Evolutionary conservation across 805 yeast genomes (phyloP).

Genomic region (Candida ovalis): DNA sequence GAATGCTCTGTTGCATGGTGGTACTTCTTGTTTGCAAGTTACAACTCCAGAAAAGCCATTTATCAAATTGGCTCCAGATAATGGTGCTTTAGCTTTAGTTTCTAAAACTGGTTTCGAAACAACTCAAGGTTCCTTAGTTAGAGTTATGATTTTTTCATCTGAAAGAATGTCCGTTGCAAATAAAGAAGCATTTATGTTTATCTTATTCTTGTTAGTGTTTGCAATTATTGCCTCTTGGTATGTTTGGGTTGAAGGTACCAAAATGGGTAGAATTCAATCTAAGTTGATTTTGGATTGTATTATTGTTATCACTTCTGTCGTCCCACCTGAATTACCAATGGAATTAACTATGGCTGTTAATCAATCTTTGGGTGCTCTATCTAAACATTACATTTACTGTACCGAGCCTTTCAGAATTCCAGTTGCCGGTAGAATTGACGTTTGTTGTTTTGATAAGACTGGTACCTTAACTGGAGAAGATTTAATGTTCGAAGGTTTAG

Average conservation of each 20-base stretch:
- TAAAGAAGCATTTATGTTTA: conserved; percentile 89
- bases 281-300: conserved; percentile 94
- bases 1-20: conserved; percentile 87
- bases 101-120: conserved; percentile 97
- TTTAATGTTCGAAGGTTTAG: conserved; percentile 91
- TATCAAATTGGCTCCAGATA: conserved; percentile 71
- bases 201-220: conserved; percentile 81
- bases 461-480: conserved; percentile 98
- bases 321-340: conserved; percentile 99
- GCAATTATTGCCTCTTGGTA: conserved; percentile 97
- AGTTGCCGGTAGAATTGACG: conserved; percentile 95
- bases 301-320: conserved; percentile 93
- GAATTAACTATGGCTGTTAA: conserved; percentile 98
- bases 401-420: conserved; percentile 99
- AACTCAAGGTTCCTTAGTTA: conserved; percentile 93
- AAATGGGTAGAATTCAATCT: conserved; percentile 91
- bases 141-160: conserved; percentile 93
- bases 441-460: conserved; percentile 97
- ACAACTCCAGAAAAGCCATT: conserved; percentile 55
- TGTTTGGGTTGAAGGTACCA: conserved; percentile 97
- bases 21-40: conserved; percentile 93
- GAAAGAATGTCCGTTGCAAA: conserved; percentile 96
- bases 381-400: conserved; percentile 87
- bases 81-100: conserved; percentile 88
- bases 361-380: conserved; percentile 80